Conservation (phyloP, 2,329 filamentous ascomycete species). For the Botrytis elliptica region DNA sequence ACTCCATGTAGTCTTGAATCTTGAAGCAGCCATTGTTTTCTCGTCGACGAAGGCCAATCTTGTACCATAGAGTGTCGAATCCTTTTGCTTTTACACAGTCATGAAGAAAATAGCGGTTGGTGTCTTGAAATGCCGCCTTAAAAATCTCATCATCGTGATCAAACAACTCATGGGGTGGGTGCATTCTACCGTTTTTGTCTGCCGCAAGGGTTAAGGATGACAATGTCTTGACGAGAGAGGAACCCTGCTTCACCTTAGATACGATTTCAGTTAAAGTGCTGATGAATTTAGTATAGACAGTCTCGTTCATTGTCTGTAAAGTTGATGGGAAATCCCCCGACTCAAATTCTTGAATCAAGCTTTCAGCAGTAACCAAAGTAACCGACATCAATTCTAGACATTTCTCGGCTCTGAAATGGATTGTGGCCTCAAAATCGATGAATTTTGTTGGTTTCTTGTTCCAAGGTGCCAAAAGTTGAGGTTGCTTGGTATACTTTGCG, state of each 20-base stretch:
- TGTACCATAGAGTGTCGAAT: slow-evolving; percentile 28
- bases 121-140: slow-evolving; percentile 33
- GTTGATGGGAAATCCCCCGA: slow-evolving; percentile 24
- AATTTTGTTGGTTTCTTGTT: slow-evolving; percentile 29
- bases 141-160: slow-evolving; percentile 35
- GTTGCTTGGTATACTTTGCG: slow-evolving; percentile 26
- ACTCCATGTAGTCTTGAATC: slow-evolving; percentile 29
- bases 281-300: background rate
- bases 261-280: background rate
- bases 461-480: slow-evolving; percentile 30
- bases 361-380: background rate
- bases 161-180: slow-evolving; percentile 28
- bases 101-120: slow-evolving; percentile 31
- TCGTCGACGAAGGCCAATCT: slow-evolving; percentile 27
- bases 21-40: slow-evolving; percentile 16
- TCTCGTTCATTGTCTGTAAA: slow-evolving; percentile 4
- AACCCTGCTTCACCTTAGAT: background rate
- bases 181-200: slow-evolving; percentile 28
- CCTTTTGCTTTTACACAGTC: slow-evolving; percentile 15
- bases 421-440: slow-evolving; percentile 21
- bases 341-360: slow-evolving; percentile 24
- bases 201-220: slow-evolving; percentile 25
- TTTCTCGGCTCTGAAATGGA: background rate
- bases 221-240: background rate
- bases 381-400: background rate